phyloP scores from a whole-genome alignment of 1,284 basidiomycete genomes.

The Ustilago sp. region DNA sequence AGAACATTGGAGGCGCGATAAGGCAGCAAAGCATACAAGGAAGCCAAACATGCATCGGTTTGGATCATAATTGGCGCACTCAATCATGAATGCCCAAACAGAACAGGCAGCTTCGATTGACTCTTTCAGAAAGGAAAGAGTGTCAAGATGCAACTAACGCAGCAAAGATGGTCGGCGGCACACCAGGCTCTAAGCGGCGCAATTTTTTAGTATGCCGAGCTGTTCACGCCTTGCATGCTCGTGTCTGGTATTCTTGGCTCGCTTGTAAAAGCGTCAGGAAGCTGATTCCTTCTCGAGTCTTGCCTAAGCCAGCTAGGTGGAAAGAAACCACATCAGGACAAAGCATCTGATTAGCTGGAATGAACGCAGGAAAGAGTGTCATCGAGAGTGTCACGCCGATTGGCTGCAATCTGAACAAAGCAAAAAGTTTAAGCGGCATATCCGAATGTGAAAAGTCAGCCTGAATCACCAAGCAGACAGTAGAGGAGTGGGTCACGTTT shows the following conservation, averaged over 20 bases:
- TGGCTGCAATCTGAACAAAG: not conserved
- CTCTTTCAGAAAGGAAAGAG: not conserved
- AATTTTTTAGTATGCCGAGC: not conserved
- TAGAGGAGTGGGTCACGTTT: too few relatives aligned
- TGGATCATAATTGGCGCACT: not conserved
- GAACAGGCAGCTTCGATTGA: too few relatives aligned
- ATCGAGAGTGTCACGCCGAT: not conserved
- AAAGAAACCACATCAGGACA: too few relatives aligned
- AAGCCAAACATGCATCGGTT: not conserved
- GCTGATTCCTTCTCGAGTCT: too few relatives aligned
- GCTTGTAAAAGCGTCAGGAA: not conserved
- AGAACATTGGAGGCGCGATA: not conserved
- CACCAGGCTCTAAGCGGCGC: not conserved
- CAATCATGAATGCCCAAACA: not conserved
- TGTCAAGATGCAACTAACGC: not conserved
- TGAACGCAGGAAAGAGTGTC: not conserved
- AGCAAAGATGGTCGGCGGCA: conserved; percentile 3
- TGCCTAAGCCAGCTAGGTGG: too few relatives aligned
- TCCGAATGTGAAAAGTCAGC: not conserved
- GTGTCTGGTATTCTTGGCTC: not conserved
- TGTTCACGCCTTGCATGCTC: not conserved
- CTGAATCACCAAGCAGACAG: not conserved
- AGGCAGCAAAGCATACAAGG: not conserved
- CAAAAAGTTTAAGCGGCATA: conserved; percentile 7
- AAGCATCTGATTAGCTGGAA: not conserved